A percentile compares a stretch with the other conserved stretches of the same genome.
Evolutionary conservation across 2,329 filamentous ascomycete species (phyloP).

Genomic region (Cladosporium sp.): DNA sequence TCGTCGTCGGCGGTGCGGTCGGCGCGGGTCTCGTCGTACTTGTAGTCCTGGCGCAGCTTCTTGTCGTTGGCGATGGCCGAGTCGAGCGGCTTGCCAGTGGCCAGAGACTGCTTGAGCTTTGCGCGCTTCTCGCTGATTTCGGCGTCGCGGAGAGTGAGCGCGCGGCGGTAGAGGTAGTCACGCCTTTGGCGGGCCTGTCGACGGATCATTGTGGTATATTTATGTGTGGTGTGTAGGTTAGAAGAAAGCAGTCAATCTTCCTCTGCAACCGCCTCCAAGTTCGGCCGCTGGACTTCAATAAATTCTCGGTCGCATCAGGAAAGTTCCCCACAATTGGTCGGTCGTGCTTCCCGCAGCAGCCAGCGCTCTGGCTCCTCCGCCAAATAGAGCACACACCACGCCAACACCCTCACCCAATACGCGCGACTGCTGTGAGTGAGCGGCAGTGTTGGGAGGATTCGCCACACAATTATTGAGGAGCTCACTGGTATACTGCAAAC

Average conservation of each 20-base stretch:
- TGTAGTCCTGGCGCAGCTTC: constrained; percentile 78
- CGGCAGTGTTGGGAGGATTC: not conserved
- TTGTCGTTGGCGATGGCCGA: constrained; percentile 84
- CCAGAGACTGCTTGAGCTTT: constrained; percentile 80
- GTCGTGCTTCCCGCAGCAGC: not conserved
- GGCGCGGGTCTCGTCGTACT: constrained; percentile 82
- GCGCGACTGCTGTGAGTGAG: constrained; percentile 7
- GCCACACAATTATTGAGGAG: not conserved
- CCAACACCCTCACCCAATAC: not conserved
- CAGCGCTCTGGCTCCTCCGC: not conserved
- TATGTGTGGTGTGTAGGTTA: not conserved
- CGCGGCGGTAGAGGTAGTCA: constrained; percentile 89
- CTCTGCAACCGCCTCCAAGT: not conserved
- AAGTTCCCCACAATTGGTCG: constrained; percentile 7
- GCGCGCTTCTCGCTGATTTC: constrained; percentile 91
- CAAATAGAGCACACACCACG: constrained; percentile 10
- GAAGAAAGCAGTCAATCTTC: not conserved
- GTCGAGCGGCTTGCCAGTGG: constrained; percentile 83
- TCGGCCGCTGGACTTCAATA: not conserved
- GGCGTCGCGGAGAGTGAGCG: constrained; percentile 82
- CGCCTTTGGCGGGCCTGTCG: constrained; percentile 76
- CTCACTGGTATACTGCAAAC: not conserved
- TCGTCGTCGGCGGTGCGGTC: constrained; percentile 68
- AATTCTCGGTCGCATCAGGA: constrained; percentile 1
- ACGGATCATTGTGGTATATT: constrained; percentile 50